phyloP scores from a whole-genome alignment of 1,139 yeast genomes.

The Saccharomyces hybrid region DNA sequence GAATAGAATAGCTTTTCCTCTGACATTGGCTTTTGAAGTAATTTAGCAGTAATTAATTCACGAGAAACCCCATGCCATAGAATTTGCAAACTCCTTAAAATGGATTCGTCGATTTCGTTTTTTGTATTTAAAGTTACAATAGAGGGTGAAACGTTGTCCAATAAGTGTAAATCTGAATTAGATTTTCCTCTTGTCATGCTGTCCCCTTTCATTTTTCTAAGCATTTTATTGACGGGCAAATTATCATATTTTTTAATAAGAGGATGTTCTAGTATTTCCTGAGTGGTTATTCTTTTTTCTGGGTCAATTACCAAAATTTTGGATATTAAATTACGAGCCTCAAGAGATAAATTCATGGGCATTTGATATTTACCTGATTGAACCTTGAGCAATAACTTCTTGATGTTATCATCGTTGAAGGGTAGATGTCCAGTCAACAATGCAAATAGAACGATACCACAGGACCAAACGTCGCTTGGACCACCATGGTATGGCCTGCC shows the following conservation, averaged over 20 bases:
- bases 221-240: constrained; percentile 5
- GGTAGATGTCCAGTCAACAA: constrained; percentile 72
- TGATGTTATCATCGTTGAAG: constrained; percentile 74
- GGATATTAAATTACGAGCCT: constrained; percentile 80
- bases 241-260: constrained; percentile 58
- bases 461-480: constrained; percentile 81
- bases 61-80: constrained; percentile 84
- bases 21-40: constrained; percentile 53
- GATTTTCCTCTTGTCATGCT: constrained; percentile 32
- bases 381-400: constrained; percentile 60
- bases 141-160: constrained; percentile 22
- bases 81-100: constrained; percentile 75
- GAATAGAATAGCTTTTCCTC: constrained; percentile 90
- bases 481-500: constrained; percentile 75
- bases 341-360: constrained; percentile 65
- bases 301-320: constrained; percentile 82
- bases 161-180: constrained; percentile 21
- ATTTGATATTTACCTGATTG: constrained; percentile 68
- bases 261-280: constrained; percentile 70
- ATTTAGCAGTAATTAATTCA: constrained; percentile 48
- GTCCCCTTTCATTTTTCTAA: constrained; percentile 16
- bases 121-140: constrained; percentile 35
- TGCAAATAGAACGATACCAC: constrained; percentile 76
- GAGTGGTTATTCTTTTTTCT: constrained; percentile 62
- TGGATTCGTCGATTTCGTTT: constrained; percentile 68